Evolutionary conservation across 768 basidiomycete species (phyloP), one percentile per base, ranked within the genome.

Genomic region (Neoboletus subvelutipes): DNA sequence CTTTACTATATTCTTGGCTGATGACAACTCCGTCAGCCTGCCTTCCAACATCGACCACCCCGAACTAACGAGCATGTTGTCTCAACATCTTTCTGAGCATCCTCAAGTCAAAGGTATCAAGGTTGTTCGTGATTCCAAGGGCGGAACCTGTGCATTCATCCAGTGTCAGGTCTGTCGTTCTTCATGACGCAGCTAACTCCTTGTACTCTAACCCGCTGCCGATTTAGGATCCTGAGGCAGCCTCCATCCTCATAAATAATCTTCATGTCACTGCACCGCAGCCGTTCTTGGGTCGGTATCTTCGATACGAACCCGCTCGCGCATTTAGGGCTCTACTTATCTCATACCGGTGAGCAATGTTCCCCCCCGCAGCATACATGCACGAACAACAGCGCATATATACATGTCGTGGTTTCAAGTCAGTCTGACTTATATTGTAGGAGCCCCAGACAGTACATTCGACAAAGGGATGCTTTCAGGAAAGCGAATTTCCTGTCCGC

Each of bases 71-170:
- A 74, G 75, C 50, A 74, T 85, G 67, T 79, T 93, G 50, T 76
- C 79, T 45, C 80, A 84, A 36, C 88, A 90, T 69, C 78, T 92
- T 52, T 84, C 85, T 8, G 80, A 81, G 52, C 80, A 88, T 67
- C 76, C 82, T 0, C 81, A 85, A 58, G 75, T 90, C 61, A 86
- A 83, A 69, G 81, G 80, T 48, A 79, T 92, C 69, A 83, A 82
- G 56, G 84, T 91, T 51, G 82, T 91, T 41, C 85, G 85, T 54
- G 88, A 91, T 70, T 82, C 80, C 55, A 87, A 85, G 69, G 88
- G 88, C 39, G 86, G 88, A 15, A 82, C 88, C 45, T 92, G 90
- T 66, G 91, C 90, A 55, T 93, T 93, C 69, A 85, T 91, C 24
- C 91, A 92, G 72, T 92, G 90, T 78, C 81, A 90, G 78, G 91